These are phyloP conservation scores for Sarocladium strictum DNA, from an alignment of 2,329 filamentous ascomycete species.

Conservation along the genomic window DNA sequence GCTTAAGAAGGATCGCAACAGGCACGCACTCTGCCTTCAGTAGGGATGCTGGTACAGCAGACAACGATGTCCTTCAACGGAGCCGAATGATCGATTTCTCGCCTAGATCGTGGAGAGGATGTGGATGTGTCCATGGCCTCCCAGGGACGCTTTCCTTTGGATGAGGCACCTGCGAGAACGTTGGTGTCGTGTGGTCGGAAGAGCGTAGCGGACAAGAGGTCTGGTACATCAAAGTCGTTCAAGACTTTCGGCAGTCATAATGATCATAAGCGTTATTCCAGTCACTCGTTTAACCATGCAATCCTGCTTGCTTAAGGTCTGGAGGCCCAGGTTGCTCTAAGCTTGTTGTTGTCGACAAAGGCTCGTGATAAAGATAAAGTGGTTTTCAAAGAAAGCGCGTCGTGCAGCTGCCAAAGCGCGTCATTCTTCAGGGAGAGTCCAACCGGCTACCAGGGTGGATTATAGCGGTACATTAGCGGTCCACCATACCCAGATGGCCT, in stretches of 20 bases:
- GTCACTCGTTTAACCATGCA: too few relatives aligned
- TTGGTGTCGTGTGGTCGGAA: not conserved
- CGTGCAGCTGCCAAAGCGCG: conserved; percentile 1
- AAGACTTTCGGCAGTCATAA: not conserved
- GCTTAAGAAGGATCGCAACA: conserved; percentile 7
- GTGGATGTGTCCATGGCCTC: conserved; percentile 4
- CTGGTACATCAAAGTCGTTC: not conserved
- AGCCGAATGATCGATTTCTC: conserved; percentile 47
- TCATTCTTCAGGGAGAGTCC: not conserved
- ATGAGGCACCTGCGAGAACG: not conserved
- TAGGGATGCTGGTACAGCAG: conserved; percentile 80
- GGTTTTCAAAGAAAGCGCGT: conserved; percentile 1
- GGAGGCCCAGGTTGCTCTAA: not conserved
- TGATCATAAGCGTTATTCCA: too few relatives aligned
- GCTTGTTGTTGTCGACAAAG: not conserved
- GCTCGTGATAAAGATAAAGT: not conserved
- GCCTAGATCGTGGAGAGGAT: conserved; percentile 5
- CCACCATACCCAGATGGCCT: too few relatives aligned
- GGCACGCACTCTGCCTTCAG: conserved; percentile 65
- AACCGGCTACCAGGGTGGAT: not conserved
- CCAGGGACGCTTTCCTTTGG: not conserved
- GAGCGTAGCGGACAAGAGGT: not conserved
- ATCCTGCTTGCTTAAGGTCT: too few relatives aligned
- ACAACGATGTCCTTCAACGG: conserved; percentile 69
- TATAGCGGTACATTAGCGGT: too few relatives aligned